Evolutionary conservation across 2,329 filamentous ascomycete species (phyloP), one percentile per base, ranked within the genome.

Genomic region (Aspergillus latus): DNA sequence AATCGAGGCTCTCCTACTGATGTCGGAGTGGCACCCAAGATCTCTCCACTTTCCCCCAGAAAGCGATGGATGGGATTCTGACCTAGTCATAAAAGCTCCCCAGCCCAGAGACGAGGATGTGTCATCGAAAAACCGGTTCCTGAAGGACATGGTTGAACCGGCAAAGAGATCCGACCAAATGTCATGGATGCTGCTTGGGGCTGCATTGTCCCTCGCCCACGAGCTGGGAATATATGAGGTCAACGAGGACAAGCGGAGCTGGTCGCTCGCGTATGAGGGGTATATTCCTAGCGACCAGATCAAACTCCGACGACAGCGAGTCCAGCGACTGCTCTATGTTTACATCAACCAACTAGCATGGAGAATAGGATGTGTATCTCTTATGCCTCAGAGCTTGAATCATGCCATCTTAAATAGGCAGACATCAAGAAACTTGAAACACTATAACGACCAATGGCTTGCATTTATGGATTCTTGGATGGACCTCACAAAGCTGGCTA

Each of bases 131-230:
- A 77, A 72, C 53, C 66, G 76, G 49, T 82, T 80, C 78, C 69
- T 80, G 1, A 76, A 81, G 46, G 81, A 82, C 59, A 81, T 84
- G 36, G 78, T 83, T 40, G 76, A 82, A 40, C 80, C 81, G 2
- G 79, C 81, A 1, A 78, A 78, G 57, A 72, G 79, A 54, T 84
- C 80, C 0, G 82, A 84, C 62, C 77, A 81, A 2, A 84, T 84
- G 81, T 84, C 82, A 0, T 84, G 82, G 82, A 84, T 83, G 78
- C 63, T 84, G 16, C 75, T 84, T 40, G 82, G 82, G 2, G 80
- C 78, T 61, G 82, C 79, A 0, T 63, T 81, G 26, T 80, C 80
- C 2, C 70, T 84, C 10, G 77, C 80, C 1, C 80, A 82, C 51
- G 80, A 83, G 59, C 68, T 82, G 26, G 76, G 80, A 2, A 70